Conservation (phyloP, 2,329 filamentous ascomycete genomes). For the Rhynchosporium secalis region DNA sequence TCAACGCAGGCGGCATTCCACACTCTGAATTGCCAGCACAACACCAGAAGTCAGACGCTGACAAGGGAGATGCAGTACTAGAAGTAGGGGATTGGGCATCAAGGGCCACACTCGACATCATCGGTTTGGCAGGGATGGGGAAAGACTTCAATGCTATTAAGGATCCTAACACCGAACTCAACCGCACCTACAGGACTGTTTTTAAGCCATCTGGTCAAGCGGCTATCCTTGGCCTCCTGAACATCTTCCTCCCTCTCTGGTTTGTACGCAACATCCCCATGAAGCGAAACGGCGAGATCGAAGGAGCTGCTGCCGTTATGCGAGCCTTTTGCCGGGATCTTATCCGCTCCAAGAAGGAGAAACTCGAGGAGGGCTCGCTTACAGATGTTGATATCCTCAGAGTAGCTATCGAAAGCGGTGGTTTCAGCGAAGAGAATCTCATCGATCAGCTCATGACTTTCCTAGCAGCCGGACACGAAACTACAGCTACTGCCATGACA, state of each 20-base stretch:
- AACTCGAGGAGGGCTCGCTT: slow-evolving; percentile 50
- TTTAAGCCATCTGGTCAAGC: slow-evolving; percentile 55
- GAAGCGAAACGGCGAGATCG: slow-evolving; percentile 66
- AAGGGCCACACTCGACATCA: slow-evolving; percentile 72
- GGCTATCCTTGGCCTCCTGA: slow-evolving; percentile 57
- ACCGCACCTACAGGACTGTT: slow-evolving; percentile 54
- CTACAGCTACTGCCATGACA: slow-evolving; percentile 72
- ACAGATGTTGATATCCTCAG: slow-evolving; percentile 73
- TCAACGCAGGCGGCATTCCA: slow-evolving; percentile 44
- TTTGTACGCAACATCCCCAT: slow-evolving; percentile 66
- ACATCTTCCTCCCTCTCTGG: slow-evolving; percentile 62
- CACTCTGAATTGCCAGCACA: slow-evolving; percentile 36
- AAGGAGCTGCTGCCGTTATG: slow-evolving; percentile 57
- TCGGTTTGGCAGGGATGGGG: slow-evolving; percentile 70
- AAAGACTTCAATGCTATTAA: slow-evolving; percentile 67
- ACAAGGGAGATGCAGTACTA: slow-evolving; percentile 46
- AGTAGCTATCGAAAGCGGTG: slow-evolving; percentile 73
- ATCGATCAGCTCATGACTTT: slow-evolving; percentile 91
- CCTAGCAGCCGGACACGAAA: slow-evolving; percentile 79
- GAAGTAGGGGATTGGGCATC: slow-evolving; percentile 65
- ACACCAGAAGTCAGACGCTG: slow-evolving; percentile 23
- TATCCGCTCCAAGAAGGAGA: slow-evolving; percentile 67
- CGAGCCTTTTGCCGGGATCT: slow-evolving; percentile 67
- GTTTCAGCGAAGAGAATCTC: slow-evolving; percentile 76
- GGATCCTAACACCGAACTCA: slow-evolving; percentile 60